phyloP scores from a whole-genome alignment of 805 yeast genomes.

The Candida ipomoeae region DNA sequence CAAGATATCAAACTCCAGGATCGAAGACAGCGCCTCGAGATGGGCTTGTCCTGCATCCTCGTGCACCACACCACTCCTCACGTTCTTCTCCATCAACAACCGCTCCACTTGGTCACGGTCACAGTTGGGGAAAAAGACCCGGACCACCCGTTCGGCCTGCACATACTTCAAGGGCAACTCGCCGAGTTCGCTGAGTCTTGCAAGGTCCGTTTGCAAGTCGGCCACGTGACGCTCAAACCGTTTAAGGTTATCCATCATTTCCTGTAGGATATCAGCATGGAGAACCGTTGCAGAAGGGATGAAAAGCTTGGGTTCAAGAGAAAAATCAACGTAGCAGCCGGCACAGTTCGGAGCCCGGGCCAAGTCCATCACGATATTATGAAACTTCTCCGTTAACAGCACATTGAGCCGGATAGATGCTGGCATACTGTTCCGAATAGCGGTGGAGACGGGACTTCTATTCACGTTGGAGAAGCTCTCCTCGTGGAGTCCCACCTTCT shows the following conservation, averaged over 20 bases:
- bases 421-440: conserved; percentile 4
- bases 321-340: conserved; percentile 30
- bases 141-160: conserved; percentile 28
- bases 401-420: conserved; percentile 25
- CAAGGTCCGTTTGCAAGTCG: conserved; percentile 41
- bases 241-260: conserved; percentile 14
- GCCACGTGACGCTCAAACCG: conserved; percentile 38
- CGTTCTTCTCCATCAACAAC: conserved; percentile 55
- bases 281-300: conserved; percentile 33
- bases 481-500: conserved; percentile 4
- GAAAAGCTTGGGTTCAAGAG: conserved; percentile 23
- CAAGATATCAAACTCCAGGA: conserved; percentile 17
- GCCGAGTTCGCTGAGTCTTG: conserved; percentile 54
- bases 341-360: conserved; percentile 14
- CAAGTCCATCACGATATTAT: conserved; percentile 15
- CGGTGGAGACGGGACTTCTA: not conserved
- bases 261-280: conserved; percentile 27
- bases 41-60: conserved; percentile 17
- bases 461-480: not conserved
- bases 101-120: conserved; percentile 54
- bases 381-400: conserved; percentile 25
- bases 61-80: conserved; percentile 52
- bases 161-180: conserved; percentile 57
- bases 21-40: conserved; percentile 3
- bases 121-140: conserved; percentile 70